Base-by-base conservation (phyloP, 202 grass and related monocot genomes). In the Cymbopogon flexuosus region DNA sequence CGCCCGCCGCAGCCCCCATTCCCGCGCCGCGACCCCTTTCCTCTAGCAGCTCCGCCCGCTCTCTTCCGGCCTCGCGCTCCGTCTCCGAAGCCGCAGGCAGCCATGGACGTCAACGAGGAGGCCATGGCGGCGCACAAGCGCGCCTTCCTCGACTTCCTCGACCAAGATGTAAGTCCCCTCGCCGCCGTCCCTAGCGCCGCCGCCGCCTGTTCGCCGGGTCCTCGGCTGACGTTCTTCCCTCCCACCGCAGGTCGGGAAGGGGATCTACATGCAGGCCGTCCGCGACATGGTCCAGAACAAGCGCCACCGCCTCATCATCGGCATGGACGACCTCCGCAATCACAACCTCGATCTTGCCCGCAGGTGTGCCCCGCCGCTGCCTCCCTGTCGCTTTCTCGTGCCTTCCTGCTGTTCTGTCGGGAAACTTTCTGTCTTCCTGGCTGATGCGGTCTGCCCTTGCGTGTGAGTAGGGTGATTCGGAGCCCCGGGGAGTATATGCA, bases 61-160 rank as follows among this genome's bases (percentile, higher is more conserved):
- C 46, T 16, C 59, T 30, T 23, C 63, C 14, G 30, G 27, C 56
- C 56, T 14, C 62, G 39, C 43, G 6, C 6, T n/a, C 35, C 67
- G 16, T 84, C 83, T 12, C 84, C 64, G 51, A 36, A 67, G 59
- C 79, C 74, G 77, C 65, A 47, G 78, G 67, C 65, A 70, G 73
- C 81, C 85, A 98, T 98, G 96, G 96, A 98, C 72, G 81, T 93
- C 79, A 98, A 98, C 92, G 96, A 98, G 81, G 96, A 98, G 77
- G 90, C 90, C 64, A 90, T 95, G 92, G 96, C 88, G 24, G 92
- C 90, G 78, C 73, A 98, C 88, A 95, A 90, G 84, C 84, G 92
- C 78, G 82, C 79, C 61, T 91, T 95, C 74, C 83, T 94, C n/a
- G 92, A 91, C 57, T 98, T 95, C 87, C 81, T 98, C 42, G 96